phyloP scores from a whole-genome alignment of 2,329 filamentous ascomycete species.

The Cercospora sojina region DNA sequence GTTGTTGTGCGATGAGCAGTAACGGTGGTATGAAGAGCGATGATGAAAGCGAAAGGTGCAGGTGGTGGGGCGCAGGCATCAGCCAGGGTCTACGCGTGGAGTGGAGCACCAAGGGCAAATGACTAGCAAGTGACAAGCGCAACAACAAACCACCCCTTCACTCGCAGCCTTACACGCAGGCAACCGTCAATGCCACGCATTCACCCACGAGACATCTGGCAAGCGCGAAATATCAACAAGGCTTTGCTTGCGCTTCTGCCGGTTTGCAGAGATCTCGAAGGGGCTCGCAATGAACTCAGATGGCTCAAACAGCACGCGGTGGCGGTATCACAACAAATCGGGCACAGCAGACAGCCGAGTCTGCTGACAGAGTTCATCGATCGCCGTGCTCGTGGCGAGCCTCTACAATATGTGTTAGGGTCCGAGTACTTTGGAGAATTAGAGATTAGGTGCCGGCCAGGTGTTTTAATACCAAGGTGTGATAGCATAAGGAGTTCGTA shows the following conservation, averaged over 20 bases:
- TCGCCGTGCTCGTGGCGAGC: constrained; percentile 61
- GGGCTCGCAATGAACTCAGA: constrained; percentile 66
- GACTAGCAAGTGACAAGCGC: background rate
- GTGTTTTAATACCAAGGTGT: constrained; percentile 81
- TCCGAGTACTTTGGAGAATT: constrained; percentile 83
- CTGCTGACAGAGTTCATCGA: constrained; percentile 34
- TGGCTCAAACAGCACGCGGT: constrained; percentile 65
- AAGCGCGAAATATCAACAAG: constrained; percentile 29
- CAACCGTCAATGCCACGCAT: constrained; percentile 35
- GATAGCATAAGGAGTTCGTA: constrained; percentile 19
- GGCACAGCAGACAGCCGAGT: constrained; percentile 22
- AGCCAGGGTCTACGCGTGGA: background rate
- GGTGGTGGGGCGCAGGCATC: constrained; percentile 4
- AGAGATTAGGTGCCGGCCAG: constrained; percentile 71
- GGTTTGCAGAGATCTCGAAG: constrained; percentile 61
- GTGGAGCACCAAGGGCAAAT: background rate
- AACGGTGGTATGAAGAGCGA: constrained; percentile 10
- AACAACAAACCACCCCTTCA: background rate
- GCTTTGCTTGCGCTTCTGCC: constrained; percentile 62
- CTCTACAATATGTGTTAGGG: constrained; percentile 86
- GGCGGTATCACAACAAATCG: constrained; percentile 25
- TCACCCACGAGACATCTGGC: constrained; percentile 29
- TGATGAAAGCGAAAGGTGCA: constrained; percentile 6
- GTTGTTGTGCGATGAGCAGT: background rate
- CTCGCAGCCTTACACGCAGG: background rate